Evolutionary conservation across 2,329 filamentous ascomycete species (phyloP).

Genomic region (Xylaria sp.): DNA sequence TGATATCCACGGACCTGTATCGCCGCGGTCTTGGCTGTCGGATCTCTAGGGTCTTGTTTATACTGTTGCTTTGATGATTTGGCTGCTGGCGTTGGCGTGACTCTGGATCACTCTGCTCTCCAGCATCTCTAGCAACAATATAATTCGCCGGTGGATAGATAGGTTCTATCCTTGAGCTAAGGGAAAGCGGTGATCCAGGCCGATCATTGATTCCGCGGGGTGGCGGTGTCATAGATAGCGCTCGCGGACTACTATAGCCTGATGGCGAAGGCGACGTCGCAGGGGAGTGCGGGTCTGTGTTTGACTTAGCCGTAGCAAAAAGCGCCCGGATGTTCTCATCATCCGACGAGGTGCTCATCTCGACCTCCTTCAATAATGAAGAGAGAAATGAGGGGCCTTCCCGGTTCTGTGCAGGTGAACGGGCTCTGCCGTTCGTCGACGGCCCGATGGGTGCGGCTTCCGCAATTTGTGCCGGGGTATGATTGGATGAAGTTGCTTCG

Average conservation of each 20-base stretch:
- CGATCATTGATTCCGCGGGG: conserved; percentile 66
- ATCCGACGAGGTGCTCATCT: conserved; percentile 65
- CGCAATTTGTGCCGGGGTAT: conserved; percentile 22
- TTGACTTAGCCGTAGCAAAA: conserved; percentile 43
- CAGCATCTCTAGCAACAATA: conserved; percentile 59
- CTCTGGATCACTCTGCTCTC: conserved; percentile 55
- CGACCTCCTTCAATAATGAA: conserved; percentile 86
- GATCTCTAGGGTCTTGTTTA: conserved; percentile 51
- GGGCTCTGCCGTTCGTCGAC: conserved; percentile 16
- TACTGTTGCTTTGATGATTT: conserved; percentile 39
- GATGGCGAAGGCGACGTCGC: conserved; percentile 69
- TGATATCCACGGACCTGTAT: conserved; percentile 48
- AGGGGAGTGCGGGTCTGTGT: conserved; percentile 61
- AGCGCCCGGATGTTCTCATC: conserved; percentile 57
- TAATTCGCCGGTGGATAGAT: conserved; percentile 77
- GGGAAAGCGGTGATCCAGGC: conserved; percentile 67
- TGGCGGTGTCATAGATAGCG: conserved; percentile 71
- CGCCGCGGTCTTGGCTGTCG: conserved; percentile 59
- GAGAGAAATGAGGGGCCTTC: conserved; percentile 79
- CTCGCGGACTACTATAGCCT: conserved; percentile 69
- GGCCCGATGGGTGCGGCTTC: conserved; percentile 25
- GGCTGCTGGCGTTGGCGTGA: conserved; percentile 42
- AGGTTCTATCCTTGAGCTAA: conserved; percentile 75
- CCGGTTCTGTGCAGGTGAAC: conserved; percentile 40
- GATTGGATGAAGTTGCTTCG: conserved; percentile 53